These are phyloP conservation scores for Edaphochlamys debaryana DNA, from an alignment of 139 green algal genomes.

Conservation along the genomic window DNA sequence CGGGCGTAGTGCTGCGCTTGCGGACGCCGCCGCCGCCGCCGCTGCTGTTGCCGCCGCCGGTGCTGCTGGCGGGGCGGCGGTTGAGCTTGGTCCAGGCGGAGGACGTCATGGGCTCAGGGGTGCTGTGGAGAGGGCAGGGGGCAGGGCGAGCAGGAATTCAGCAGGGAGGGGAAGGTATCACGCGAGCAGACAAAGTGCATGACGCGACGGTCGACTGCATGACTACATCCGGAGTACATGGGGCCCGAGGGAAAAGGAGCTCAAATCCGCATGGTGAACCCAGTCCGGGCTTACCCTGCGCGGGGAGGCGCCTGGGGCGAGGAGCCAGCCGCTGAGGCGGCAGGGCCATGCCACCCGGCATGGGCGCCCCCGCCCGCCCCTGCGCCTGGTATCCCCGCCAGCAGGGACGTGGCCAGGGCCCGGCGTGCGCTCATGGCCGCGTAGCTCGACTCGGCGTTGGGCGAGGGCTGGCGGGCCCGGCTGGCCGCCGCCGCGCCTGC, in stretches of 20 bases:
- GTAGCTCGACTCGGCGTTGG: not conserved
- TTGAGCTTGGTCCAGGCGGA: not conserved
- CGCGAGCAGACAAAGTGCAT: too few relatives aligned
- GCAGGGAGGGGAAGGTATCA: not conserved
- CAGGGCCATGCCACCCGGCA: not conserved
- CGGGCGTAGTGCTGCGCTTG: not conserved
- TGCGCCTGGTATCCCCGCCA: not conserved
- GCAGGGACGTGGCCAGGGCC: not conserved
- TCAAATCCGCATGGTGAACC: not conserved
- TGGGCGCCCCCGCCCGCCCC: not conserved
- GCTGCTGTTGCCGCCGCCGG: not conserved
- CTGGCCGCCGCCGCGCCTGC: not conserved
- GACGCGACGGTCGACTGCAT: too few relatives aligned
- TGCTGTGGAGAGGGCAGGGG: not conserved
- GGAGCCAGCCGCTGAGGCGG: not conserved
- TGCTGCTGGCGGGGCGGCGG: not conserved
- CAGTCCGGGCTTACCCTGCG: not conserved
- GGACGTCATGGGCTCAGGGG: conserved; percentile 16
- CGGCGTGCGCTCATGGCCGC: not conserved
- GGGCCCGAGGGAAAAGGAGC: too few relatives aligned
- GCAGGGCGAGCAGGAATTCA: not conserved
- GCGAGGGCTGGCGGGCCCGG: not conserved
- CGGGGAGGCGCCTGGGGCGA: too few relatives aligned
- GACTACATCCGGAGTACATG: too few relatives aligned
- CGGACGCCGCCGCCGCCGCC: not conserved